Evolutionary conservation across 116 monocot genomes (phyloP).

Genomic region (Cymodocea nodosa): DNA sequence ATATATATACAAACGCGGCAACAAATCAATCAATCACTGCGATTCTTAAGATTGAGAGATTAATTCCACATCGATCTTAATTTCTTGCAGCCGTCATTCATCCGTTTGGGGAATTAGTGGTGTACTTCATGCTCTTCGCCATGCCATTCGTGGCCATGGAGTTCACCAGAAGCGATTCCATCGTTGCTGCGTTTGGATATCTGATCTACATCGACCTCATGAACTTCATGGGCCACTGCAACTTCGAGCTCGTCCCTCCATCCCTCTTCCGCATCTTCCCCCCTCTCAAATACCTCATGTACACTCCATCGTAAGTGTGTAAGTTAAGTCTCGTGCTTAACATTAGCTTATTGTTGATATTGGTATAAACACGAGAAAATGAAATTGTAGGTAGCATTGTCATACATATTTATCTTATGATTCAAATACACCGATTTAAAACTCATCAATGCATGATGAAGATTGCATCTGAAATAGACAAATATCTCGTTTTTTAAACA

Average conservation of each 20-base stretch:
- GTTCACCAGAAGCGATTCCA: conserved; percentile 23
- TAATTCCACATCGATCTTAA: not conserved
- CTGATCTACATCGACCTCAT: conserved; percentile 67
- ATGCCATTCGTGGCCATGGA: conserved; percentile 27
- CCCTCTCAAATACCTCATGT: conserved; percentile 22
- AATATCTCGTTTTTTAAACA: too few relatives aligned
- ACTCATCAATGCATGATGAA: too few relatives aligned
- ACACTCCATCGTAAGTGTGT: conserved; percentile 72
- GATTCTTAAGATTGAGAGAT: too few relatives aligned
- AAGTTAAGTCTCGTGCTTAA: too few relatives aligned
- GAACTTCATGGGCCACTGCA: conserved; percentile 91
- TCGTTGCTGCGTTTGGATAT: conserved; percentile 16
- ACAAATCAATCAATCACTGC: too few relatives aligned
- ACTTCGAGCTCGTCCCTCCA: conserved; percentile 71
- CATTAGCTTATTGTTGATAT: too few relatives aligned
- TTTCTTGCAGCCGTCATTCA: conserved; percentile 64
- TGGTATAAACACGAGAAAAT: too few relatives aligned
- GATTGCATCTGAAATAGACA: too few relatives aligned
- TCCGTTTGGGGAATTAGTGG: conserved; percentile 66
- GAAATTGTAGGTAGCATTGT: too few relatives aligned
- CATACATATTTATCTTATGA: too few relatives aligned
- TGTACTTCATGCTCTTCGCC: conserved; percentile 48
- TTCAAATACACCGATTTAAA: too few relatives aligned
- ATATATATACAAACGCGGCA: too few relatives aligned
- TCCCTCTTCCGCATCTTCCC: conserved; percentile 51